Evolutionary conservation across 306 rosid species (phyloP).

Genomic region (Senna siamea): DNA sequence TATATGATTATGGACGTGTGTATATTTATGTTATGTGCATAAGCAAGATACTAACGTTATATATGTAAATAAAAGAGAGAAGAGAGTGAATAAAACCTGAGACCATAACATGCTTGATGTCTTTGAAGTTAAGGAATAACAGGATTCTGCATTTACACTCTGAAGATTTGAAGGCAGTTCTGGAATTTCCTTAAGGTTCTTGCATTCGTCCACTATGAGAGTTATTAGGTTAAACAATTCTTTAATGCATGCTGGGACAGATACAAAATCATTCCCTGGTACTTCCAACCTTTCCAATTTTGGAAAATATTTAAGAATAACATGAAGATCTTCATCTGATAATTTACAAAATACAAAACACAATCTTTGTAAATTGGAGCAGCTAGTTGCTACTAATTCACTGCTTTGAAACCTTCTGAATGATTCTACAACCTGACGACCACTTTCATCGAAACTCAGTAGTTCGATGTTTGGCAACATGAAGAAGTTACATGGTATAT

Average conservation of each 20-base stretch:
- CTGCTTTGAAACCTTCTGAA: neutral
- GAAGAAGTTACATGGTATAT: neutral
- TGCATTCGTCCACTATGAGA: neutral
- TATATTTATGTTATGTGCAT: neutral
- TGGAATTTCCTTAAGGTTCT: slow-evolving; percentile 30
- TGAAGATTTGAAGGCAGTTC: neutral
- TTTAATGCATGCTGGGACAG: slow-evolving; percentile 32
- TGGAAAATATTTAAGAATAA: neutral
- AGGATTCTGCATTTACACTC: neutral
- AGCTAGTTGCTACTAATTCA: neutral
- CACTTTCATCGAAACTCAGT: neutral
- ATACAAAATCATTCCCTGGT: neutral
- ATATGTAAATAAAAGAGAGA: neutral
- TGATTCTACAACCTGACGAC: neutral
- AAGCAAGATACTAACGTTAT: neutral
- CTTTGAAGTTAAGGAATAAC: neutral
- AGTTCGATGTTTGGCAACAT: too few species aligned
- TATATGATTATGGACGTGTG: too few species aligned
- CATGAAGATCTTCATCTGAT: slow-evolving; percentile 28
- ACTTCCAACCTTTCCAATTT: neutral
- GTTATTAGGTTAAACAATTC: neutral
- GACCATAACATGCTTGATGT: slow-evolving; percentile 17
- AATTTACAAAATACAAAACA: neutral
- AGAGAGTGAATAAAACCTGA: slow-evolving; percentile 12
- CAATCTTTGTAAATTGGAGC: neutral